Evolutionary conservation across 768 basidiomycete species (phyloP), one percentile per base, ranked within the genome.

Genomic region (Agaricus bisporus): DNA sequence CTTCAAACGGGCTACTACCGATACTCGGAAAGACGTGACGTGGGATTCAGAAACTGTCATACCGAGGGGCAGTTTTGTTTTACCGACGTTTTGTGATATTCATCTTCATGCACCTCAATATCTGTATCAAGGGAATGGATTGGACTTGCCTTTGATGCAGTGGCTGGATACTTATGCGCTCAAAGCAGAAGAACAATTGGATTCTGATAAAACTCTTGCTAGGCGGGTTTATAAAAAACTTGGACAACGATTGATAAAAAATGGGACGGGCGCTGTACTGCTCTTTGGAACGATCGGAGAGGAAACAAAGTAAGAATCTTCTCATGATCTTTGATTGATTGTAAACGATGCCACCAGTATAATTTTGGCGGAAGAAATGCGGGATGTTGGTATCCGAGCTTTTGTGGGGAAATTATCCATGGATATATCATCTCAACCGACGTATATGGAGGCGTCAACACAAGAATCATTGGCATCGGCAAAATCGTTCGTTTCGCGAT

Each of bases 331-430:
- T 11, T 8, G 20, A 15, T 42, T 18, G n/a, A 18, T 32, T 15
- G 11, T 15, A 48, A 38, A 32, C 11, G 2, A 3, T 32, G 7
- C 11, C n/a, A 22, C 42, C 18, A 95, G 91, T 64, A 61, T 95
- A 18, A 83, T 93, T 22, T 79, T 95, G 0, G 91, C 92, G 3
- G 70, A 82, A 35, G 76, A 73, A 11, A 90, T 95, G 81, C 84
- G 84, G 56, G 60, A 67, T 0, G 79, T 78, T 17, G 91, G 93
- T 4, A 59, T 95, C 15, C 74, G 93, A 29, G 89, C 83, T 0
- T 89, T 88, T 57, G 77, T 95, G n/a, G 93, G 92, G 15, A 95
- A 95, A 64, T 71, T 95, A 10, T 91, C 90, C 0, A 94, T 94
- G 92, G 69, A 69, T 52, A 67, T 66, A 36, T 88, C 85, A 5